phyloP scores from a whole-genome alignment of 148 eudicot genomes.

The Rhododendron kiyosumense region DNA sequence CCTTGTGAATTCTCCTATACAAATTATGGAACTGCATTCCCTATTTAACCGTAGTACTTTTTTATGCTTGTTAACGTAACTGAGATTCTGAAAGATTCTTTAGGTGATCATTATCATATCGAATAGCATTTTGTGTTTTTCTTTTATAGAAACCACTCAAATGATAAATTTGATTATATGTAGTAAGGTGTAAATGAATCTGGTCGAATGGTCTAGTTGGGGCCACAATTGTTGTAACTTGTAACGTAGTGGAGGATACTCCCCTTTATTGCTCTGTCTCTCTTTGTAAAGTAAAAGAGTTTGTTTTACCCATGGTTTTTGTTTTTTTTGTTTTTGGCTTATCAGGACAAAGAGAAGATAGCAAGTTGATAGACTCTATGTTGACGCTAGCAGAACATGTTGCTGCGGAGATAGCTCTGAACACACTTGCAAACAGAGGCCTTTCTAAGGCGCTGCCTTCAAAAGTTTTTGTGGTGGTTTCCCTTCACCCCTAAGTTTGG shows the following conservation, averaged over 20 bases:
- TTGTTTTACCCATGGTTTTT: too few species aligned
- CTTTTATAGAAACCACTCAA: too few species aligned
- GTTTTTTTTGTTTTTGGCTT: too few species aligned
- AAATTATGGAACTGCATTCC: background rate
- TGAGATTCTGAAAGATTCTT: background rate
- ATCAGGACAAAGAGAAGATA: background rate
- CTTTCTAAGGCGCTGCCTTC: conserved; percentile 51
- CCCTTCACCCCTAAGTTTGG: too few species aligned
- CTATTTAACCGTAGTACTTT: background rate
- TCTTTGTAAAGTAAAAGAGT: background rate
- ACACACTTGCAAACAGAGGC: conserved; percentile 39
- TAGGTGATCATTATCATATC: background rate
- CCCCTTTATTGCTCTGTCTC: conserved; percentile 25
- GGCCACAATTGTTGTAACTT: background rate
- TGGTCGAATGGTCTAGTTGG: background rate
- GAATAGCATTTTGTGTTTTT: background rate
- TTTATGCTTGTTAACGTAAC: background rate
- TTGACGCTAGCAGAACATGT: conserved; percentile 12
- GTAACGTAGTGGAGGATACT: background rate
- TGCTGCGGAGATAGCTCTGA: conserved; percentile 60
- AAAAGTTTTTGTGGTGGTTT: conserved; percentile 19
- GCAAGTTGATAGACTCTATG: conserved; percentile 10
- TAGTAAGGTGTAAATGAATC: background rate
- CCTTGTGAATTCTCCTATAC: background rate
- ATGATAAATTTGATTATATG: too few species aligned